phyloP scores from a whole-genome alignment of 176 grass and related monocot species.

The Eremochloa ophiuroides region DNA sequence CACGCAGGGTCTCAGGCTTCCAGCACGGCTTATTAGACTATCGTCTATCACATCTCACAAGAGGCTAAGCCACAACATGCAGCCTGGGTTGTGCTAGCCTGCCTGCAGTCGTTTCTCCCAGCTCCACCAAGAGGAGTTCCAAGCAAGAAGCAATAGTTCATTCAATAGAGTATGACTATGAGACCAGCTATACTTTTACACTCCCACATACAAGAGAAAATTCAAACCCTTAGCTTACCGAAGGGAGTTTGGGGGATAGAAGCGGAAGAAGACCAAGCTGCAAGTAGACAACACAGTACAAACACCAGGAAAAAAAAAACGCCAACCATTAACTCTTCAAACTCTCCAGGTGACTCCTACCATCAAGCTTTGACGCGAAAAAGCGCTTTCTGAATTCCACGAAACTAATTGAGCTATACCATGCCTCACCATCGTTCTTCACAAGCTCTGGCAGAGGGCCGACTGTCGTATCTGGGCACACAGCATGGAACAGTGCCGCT shows the following conservation, averaged over 20 bases:
- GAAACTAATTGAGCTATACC: background rate
- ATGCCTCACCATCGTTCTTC: background rate
- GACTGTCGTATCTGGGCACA: background rate
- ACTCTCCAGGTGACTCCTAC: background rate
- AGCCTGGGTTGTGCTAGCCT: too few species aligned
- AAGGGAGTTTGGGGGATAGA: background rate
- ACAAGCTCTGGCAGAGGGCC: constrained; percentile 29
- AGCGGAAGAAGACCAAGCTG: background rate
- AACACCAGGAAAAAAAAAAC: background rate
- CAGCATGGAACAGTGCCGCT: constrained; percentile 25
- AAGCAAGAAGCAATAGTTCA: background rate
- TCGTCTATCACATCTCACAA: too few species aligned
- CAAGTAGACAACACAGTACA: background rate
- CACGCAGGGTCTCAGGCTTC: too few species aligned
- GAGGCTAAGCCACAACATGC: too few species aligned
- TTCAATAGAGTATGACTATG: background rate
- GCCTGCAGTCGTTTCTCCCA: background rate
- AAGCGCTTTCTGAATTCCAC: background rate
- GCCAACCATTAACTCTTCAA: background rate
- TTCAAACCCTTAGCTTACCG: background rate
- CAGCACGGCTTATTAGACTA: too few species aligned
- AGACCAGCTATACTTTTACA: background rate
- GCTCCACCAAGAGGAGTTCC: background rate
- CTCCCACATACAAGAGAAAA: background rate
- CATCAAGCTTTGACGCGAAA: background rate